Percentiles rank a stretch among this genome's conserved stretches.
These are phyloP conservation scores for Ophiobolus disseminans DNA, from an alignment of 2,329 filamentous ascomycete species.

Conservation along the genomic window DNA sequence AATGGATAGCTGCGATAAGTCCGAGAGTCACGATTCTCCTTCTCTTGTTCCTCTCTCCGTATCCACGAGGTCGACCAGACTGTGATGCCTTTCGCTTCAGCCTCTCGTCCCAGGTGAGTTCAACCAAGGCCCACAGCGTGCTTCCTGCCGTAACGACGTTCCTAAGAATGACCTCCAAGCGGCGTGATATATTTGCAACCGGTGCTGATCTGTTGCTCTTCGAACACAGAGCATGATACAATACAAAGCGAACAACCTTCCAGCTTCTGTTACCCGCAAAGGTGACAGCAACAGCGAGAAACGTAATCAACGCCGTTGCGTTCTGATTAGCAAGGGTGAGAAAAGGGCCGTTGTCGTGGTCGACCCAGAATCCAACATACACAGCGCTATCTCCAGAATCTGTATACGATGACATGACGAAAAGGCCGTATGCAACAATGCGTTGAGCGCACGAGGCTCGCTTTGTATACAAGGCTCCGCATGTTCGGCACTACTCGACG, in stretches of 20 bases:
- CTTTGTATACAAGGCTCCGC: neutral
- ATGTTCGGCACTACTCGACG: neutral
- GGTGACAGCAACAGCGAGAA: constrained; percentile 2
- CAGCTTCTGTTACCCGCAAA: constrained; percentile 3
- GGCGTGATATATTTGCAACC: neutral
- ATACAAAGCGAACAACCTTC: neutral
- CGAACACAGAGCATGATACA: neutral
- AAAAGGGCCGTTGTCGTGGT: neutral
- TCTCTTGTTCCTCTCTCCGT: neutral
- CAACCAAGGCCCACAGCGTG: neutral
- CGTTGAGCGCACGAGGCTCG: neutral
- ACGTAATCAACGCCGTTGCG: neutral
- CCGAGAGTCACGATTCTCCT: neutral
- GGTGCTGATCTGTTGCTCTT: neutral
- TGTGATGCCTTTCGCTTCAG: neutral
- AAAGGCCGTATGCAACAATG: neutral
- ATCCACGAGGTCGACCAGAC: neutral
- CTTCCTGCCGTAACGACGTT: constrained; percentile 5
- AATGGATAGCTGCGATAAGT: neutral
- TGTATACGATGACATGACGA: neutral
- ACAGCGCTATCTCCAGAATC: neutral
- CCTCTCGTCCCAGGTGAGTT: neutral
- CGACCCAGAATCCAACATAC: constrained; percentile 3
- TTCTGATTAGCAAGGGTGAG: constrained; percentile 1
- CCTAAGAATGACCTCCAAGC: constrained; percentile 1